Evolutionary conservation across 148 eudicot genomes (phyloP).

Genomic region (Cornus controversa): DNA sequence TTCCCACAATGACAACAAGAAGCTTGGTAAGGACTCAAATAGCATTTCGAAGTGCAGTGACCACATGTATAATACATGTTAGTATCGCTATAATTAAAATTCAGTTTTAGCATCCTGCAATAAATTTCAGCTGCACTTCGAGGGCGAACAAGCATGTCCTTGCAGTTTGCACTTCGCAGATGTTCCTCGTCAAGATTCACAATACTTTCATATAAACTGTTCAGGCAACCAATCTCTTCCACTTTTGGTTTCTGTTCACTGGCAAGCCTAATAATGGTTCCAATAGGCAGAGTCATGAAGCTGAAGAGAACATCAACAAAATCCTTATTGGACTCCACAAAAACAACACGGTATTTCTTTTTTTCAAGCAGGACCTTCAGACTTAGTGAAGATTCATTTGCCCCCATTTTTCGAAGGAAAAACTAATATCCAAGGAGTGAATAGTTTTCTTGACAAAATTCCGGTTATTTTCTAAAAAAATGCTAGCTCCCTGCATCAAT

Average conservation of each 20-base stretch:
- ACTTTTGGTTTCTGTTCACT: not conserved
- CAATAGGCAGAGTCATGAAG: slow-evolving; percentile 16
- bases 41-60: rapidly evolving
- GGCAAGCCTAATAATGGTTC: not conserved
- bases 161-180: not conserved
- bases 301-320: slow-evolving; percentile 16
- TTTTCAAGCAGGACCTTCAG: slow-evolving; percentile 15
- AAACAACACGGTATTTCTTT: slow-evolving; percentile 12
- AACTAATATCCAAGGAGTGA: too few species aligned
- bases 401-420: too few species aligned
- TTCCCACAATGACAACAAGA: not conserved
- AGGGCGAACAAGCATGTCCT: slow-evolving; percentile 10
- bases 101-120: not conserved
- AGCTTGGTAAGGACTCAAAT: not conserved
- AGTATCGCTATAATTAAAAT: not conserved
- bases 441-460: too few species aligned
- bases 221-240: slow-evolving; percentile 14
- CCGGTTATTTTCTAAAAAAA: too few species aligned
- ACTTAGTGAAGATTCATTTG: not conserved
- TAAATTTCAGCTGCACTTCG: slow-evolving; percentile 14
- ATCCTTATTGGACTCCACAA: slow-evolving; percentile 12
- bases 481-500: too few species aligned
- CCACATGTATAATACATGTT: not conserved
- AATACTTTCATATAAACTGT: slow-evolving; percentile 9
- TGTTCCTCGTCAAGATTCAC: slow-evolving; percentile 7